Base-by-base conservation (phyloP, 768 basidiomycete species). In the Rhodotorula toruloides region DNA sequence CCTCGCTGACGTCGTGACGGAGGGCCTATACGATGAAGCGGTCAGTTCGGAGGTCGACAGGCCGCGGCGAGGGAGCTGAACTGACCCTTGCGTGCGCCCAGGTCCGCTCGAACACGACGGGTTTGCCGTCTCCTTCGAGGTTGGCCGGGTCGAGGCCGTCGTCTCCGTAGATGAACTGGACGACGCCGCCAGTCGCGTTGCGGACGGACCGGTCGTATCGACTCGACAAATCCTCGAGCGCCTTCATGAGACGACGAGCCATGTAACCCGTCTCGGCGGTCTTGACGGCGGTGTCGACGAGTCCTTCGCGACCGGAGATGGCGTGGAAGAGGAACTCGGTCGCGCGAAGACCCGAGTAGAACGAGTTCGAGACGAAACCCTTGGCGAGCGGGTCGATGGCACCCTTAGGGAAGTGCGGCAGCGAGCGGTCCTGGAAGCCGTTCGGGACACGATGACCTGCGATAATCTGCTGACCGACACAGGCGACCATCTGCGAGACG, bases 191-290 rank as follows among this genome's bases (percentile, higher is more conserved):
- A 0, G 84, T 84, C 4, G 92, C 93, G 77, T 93, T 98, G 37
- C 96, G 84, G 31, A 99, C 94, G 14, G 91, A 91, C 31, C 91
- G 79, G 78, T 99, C 96, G 76, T 99, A 99, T 63, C 94, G 91
- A 0, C 90, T 91, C 5, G 90, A 91, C 43, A 99, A 80, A 79
- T 99, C 96, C 76, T 99, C 96, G 71, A 99, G 79, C 4, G 94
- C 94, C 77, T 99, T 99, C 96, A 99, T 98, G 67, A 99, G 78
- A 62, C 96, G 89, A 55, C 96, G 86, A 75, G 94, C 91, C 94
- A 99, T 99, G 80, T 99, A 99, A 47, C 96, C 96, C 2, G 96
- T 99, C 78, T 99, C 96, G 21, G 96, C 96, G 0, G 96, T 99
- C 80, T 99, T 99, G 79, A 99, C 96, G 32, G 96, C 96, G 0